Percentiles rank a stretch among this genome's conserved stretches.
phyloP scores from a whole-genome alignment of 768 basidiomycete species.

The Suillus brevipes region DNA sequence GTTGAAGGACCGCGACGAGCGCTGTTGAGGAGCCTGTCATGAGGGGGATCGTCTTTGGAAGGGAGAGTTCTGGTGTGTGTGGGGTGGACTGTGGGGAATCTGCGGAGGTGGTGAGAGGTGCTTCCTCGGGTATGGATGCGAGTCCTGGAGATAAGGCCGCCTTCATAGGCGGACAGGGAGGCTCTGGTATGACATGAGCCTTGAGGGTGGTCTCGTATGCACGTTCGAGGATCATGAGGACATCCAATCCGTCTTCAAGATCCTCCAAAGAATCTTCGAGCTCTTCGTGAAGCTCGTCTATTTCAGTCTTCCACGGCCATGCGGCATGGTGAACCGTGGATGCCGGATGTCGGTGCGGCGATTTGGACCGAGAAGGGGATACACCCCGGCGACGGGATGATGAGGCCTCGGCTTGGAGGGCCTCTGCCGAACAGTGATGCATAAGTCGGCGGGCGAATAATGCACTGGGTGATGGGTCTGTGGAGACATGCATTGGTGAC shows the following conservation, averaged over 20 bases:
- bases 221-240: conserved; percentile 65
- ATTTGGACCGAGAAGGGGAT: conserved; percentile 44
- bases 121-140: conserved; percentile 25
- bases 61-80: conserved; percentile 20
- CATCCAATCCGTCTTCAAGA: conserved; percentile 67
- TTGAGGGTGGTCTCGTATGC: conserved; percentile 68
- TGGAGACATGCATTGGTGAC: conserved; percentile 34
- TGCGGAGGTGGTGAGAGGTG: conserved; percentile 7
- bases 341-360: conserved; percentile 40
- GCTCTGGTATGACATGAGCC: conserved; percentile 51
- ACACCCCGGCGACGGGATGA: conserved; percentile 19
- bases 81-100: conserved; percentile 2
- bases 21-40: conserved; percentile 68
- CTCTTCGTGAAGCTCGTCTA: conserved; percentile 46
- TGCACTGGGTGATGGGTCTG: conserved; percentile 45
- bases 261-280: conserved; percentile 54
- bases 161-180: conserved; percentile 15
- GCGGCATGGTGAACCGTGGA: conserved; percentile 25
- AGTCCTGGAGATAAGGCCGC: conserved; percentile 16
- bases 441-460: conserved; percentile 79
- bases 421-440: conserved; percentile 77
- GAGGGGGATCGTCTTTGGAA: conserved; percentile 38
- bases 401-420: conserved; percentile 17
- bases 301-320: conserved; percentile 32
- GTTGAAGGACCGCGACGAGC: conserved; percentile 62